Conservation (phyloP, 1,284 basidiomycete species). For the Xerocomus nothofagi region DNA sequence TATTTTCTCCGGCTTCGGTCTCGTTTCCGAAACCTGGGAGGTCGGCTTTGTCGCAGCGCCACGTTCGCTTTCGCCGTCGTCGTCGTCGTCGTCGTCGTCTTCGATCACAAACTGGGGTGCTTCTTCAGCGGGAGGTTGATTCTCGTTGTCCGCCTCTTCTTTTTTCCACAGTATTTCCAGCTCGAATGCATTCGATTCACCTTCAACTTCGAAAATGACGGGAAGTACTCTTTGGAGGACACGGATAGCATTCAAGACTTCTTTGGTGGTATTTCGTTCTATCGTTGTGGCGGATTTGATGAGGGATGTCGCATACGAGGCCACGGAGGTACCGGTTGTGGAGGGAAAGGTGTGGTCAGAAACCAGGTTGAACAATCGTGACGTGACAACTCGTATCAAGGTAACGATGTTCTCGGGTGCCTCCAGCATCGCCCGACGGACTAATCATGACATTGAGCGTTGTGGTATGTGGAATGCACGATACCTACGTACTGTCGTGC, state of each 20-base stretch:
- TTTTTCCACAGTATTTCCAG: constrained; percentile 73
- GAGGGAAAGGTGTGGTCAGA: constrained; percentile 83
- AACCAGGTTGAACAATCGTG: constrained; percentile 77
- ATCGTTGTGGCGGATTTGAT: constrained; percentile 55
- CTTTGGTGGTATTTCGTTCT: constrained; percentile 72
- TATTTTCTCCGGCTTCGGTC: constrained; percentile 43
- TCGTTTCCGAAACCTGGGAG: constrained; percentile 19
- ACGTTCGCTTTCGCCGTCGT: constrained; percentile 32
- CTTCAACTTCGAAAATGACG: constrained; percentile 81
- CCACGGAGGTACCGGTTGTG: constrained; percentile 48
- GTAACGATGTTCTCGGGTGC: constrained; percentile 85
- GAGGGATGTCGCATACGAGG: constrained; percentile 68
- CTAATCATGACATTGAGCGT: constrained; percentile 40
- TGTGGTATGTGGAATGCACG: constrained; percentile 39
- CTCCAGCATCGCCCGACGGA: constrained; percentile 76
- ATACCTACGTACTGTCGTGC: constrained; percentile 68
- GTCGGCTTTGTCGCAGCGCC: constrained; percentile 18
- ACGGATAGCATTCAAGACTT: constrained; percentile 85
- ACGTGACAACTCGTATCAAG: constrained; percentile 72
- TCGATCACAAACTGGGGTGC: constrained; percentile 78
- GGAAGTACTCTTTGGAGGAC: constrained; percentile 86
- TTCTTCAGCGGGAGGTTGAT: constrained; percentile 30
- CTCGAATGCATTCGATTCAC: constrained; percentile 69
- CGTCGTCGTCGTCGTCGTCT: constrained; percentile 71
- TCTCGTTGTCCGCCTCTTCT: constrained; percentile 46